Conservation (phyloP, 495 filamentous ascomycete genomes). For the Neurospora pannonica region DNA sequence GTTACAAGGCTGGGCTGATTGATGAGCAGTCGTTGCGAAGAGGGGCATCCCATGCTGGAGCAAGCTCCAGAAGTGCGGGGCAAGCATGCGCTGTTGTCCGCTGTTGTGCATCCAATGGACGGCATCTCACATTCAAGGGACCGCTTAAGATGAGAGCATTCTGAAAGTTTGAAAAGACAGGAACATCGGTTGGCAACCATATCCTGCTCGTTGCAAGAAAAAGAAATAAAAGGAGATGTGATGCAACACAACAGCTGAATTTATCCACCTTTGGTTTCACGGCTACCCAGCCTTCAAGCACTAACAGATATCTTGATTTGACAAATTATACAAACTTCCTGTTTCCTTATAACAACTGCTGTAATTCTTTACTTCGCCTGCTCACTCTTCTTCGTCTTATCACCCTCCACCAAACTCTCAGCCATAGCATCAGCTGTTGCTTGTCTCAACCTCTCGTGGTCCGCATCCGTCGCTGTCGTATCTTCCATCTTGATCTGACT, state of each 20-base stretch:
- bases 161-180: neutral
- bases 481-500: constrained; percentile 52
- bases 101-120: neutral
- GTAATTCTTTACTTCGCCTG: neutral
- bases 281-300: neutral
- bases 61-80: constrained; percentile 12
- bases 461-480: constrained; percentile 21
- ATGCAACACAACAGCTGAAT: neutral
- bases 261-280: neutral
- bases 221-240: neutral
- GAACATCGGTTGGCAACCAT: neutral
- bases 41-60: neutral
- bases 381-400: constrained; percentile 8
- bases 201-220: neutral
- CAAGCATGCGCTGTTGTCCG: constrained; percentile 3
- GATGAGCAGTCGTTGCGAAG: constrained; percentile 2
- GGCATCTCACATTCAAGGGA: neutral
- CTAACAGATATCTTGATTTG: neutral
- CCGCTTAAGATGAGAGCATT: neutral
- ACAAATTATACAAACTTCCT: neutral
- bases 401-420: constrained; percentile 34
- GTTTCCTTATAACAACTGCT: neutral
- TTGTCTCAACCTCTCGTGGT: constrained; percentile 60
- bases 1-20: constrained; percentile 16
- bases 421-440: constrained; percentile 58